Conservation (phyloP, 1,284 basidiomycete species). For the Moesziomyces parantarcticus region DNA sequence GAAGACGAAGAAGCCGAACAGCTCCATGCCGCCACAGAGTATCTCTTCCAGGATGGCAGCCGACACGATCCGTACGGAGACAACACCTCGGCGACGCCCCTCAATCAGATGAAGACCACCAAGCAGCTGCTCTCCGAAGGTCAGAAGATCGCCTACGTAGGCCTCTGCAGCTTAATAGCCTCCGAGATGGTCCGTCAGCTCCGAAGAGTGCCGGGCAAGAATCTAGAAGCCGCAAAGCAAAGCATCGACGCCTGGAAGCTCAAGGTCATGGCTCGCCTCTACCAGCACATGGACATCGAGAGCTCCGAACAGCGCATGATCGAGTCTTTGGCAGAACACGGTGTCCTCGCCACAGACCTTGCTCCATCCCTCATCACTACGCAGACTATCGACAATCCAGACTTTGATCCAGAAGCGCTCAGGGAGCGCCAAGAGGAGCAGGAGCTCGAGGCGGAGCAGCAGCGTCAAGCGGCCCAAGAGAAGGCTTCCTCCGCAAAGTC, state of each 20-base stretch:
- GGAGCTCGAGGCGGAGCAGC: conserved; percentile 13
- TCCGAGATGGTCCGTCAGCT: conserved; percentile 56
- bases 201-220: conserved; percentile 52
- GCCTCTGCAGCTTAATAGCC: conserved; percentile 62
- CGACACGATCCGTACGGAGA: conserved; percentile 51
- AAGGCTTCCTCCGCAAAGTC: neutral
- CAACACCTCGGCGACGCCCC: conserved; percentile 56
- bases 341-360: conserved; percentile 63
- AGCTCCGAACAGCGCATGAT: conserved; percentile 65
- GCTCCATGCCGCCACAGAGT: conserved; percentile 63
- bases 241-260: conserved; percentile 62
- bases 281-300: conserved; percentile 67
- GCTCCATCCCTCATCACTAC: conserved; percentile 64
- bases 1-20: conserved; percentile 65
- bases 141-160: conserved; percentile 67
- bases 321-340: conserved; percentile 64
- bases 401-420: conserved; percentile 60
- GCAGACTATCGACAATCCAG: conserved; percentile 64
- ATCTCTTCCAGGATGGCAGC: conserved; percentile 62
- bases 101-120: conserved; percentile 66
- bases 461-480: conserved; percentile 2
- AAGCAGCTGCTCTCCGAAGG: conserved; percentile 64
- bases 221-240: conserved; percentile 40
- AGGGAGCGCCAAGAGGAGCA: conserved; percentile 37
- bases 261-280: conserved; percentile 65